Conservation (phyloP, 176 grass and related monocot genomes). For the Aegilops speltoides region DNA sequence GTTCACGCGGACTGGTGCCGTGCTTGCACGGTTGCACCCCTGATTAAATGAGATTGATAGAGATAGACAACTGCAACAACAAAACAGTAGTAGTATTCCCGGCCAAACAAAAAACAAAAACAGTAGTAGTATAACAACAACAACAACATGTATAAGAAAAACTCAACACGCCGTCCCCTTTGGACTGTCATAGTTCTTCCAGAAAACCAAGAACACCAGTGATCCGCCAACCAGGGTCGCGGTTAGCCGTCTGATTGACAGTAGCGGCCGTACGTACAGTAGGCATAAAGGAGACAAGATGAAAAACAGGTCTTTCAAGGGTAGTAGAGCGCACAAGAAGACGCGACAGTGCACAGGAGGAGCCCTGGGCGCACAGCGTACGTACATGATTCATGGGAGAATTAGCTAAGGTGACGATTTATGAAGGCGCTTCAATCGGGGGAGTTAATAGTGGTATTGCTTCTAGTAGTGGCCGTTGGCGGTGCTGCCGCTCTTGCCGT, state of each 20-base stretch:
- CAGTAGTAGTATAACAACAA: not conserved
- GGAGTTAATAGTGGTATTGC: not conserved
- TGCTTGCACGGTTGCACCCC: too few relatives aligned
- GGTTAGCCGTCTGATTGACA: not conserved
- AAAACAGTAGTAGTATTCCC: not conserved
- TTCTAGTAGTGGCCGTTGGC: conserved; percentile 9
- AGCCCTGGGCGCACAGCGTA: not conserved
- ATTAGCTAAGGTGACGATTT: not conserved
- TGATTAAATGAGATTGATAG: not conserved
- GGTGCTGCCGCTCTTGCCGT: conserved; percentile 26
- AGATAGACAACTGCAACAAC: not conserved
- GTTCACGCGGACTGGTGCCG: too few relatives aligned
- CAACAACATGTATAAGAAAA: not conserved
- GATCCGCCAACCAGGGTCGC: not conserved
- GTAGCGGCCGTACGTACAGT: not conserved
- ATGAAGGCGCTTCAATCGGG: not conserved
- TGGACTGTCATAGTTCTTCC: not conserved
- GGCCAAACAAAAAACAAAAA: not conserved
- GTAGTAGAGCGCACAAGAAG: not conserved
- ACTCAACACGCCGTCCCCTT: not conserved
- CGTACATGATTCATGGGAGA: not conserved
- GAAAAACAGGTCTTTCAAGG: not conserved
- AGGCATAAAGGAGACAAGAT: not conserved
- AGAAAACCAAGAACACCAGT: not conserved
- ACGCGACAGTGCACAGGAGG: not conserved